Evolutionary conservation across 2,329 filamentous ascomycete species (phyloP), one percentile per base, ranked within the genome.

Genomic region (Aspergillus sp.): DNA sequence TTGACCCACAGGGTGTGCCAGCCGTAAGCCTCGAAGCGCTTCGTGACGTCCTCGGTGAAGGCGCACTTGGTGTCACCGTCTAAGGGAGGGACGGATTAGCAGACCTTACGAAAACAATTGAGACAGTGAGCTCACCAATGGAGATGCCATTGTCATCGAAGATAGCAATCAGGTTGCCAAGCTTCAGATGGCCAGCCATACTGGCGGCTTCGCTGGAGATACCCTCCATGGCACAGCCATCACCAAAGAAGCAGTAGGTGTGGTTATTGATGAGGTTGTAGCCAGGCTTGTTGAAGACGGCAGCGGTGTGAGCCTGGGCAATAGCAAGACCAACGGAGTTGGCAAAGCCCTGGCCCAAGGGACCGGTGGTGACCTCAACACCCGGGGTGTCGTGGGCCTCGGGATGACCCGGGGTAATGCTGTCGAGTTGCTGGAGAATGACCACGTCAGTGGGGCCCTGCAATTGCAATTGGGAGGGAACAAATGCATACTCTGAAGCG

Each of bases 61-160:
- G 91, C 82, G 58, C 77, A 80, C 70, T 91, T 91, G 69, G 83
- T 96, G 73, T 94, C 82, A 66, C 91, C 91, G 59, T 98, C 91
- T 78, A 44, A 26, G 24, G n/a, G n/a, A n/a, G 19, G 10, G 10
- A 22, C 5, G 10, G 19, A 22, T 22, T 22, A 30, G 27, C 11
- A 20, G 3, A 15, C n/a, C 7, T 14, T 10, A 7, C 14, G 5
- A 28, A 16, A 2, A 8, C 10, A 14, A n/a, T 13, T 24, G 24
- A 26, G 4, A 5, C 8, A 17, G 10, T 30, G 16, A n/a, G 40
- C 72, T 59, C 58, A 79, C 76, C 75, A 52, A 80, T 80, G 47
- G 76, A 93, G 60, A 98, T 96, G 66, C 94, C 83, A 78, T 98
- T 98, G 74, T 98, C 91, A 60, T 98, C 91, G 67, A 89, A 98